phyloP scores from a whole-genome alignment of 352 stramenopile species.

The Phytopythium helicoides region DNA sequence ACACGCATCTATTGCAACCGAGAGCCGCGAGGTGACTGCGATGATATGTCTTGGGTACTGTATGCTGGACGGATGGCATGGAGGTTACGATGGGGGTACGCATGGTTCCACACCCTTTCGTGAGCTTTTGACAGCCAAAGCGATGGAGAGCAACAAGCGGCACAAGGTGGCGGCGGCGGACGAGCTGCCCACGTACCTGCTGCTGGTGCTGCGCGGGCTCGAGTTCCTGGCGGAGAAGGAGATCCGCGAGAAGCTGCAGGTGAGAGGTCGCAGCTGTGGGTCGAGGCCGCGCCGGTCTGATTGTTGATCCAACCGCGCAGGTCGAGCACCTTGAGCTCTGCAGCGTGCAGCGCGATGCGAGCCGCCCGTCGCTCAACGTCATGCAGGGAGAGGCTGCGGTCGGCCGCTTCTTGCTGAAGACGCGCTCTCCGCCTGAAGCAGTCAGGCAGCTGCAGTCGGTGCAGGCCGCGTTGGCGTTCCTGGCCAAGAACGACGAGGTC shows the following conservation, averaged over 20 bases:
- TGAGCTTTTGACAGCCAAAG: background rate
- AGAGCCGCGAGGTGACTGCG: background rate
- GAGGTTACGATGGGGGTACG: background rate
- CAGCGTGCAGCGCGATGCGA: constrained; percentile 58
- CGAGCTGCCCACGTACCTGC: constrained; percentile 50
- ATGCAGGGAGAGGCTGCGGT: constrained; percentile 73
- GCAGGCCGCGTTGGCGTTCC: constrained; percentile 53
- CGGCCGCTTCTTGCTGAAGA: constrained; percentile 61
- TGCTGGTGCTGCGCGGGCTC: constrained; percentile 75
- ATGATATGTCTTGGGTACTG: background rate
- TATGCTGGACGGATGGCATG: constrained; percentile 11
- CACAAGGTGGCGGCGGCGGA: constrained; percentile 11
- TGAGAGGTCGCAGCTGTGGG: too few species aligned
- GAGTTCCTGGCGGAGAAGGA: constrained; percentile 68
- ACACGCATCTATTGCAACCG: too few species aligned
- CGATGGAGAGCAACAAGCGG: background rate
- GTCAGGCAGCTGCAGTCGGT: constrained; percentile 58
- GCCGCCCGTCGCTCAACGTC: constrained; percentile 55
- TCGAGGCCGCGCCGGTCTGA: too few species aligned
- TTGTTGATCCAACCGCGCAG: constrained; percentile 10
- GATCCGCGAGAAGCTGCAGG: constrained; percentile 66
- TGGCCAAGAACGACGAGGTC: constrained; percentile 55
- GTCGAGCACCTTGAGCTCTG: constrained; percentile 62
- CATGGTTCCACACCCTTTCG: constrained; percentile 5
- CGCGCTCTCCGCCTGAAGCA: constrained; percentile 39